phyloP scores from a whole-genome alignment of 306 rosid genomes.

The Erythrophleum fordii region DNA sequence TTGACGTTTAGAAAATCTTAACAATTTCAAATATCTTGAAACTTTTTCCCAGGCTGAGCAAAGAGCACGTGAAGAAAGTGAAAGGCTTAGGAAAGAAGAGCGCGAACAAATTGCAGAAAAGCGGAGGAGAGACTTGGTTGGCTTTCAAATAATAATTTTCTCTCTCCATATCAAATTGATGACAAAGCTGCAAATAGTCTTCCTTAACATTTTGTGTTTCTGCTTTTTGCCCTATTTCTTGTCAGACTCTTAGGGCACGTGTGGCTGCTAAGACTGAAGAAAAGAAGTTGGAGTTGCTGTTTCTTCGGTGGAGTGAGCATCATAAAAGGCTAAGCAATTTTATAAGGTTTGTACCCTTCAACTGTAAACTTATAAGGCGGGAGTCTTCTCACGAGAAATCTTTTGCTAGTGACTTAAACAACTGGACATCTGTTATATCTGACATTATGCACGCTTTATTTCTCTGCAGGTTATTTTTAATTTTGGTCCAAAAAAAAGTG shows the following conservation, averaged over 20 bases:
- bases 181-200: slow-evolving; percentile 12
- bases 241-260: slow-evolving; percentile 92
- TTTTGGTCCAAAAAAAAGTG: slow-evolving; percentile 88
- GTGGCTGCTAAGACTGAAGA: slow-evolving; percentile 98
- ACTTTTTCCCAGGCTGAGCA: slow-evolving; percentile 80
- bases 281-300: slow-evolving; percentile 94
- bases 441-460: slow-evolving; percentile 23
- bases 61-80: slow-evolving; percentile 98
- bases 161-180: background rate
- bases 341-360: slow-evolving; percentile 69
- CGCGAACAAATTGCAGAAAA: slow-evolving; percentile 92
- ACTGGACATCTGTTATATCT: slow-evolving; percentile 26
- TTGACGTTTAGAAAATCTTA: slow-evolving; percentile 10
- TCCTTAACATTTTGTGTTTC: slow-evolving; percentile 17
- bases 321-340: slow-evolving; percentile 88
- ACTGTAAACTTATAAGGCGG: background rate
- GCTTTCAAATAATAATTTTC: slow-evolving; percentile 33
- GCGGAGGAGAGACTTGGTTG: slow-evolving; percentile 91
- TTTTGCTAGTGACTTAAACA: slow-evolving; percentile 33
- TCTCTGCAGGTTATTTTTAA: slow-evolving; percentile 92
- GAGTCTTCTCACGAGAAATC: slow-evolving; percentile 19
- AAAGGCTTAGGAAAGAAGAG: slow-evolving; percentile 85
- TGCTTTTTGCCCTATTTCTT: slow-evolving; percentile 11
- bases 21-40: slow-evolving; percentile 28
- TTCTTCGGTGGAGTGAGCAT: slow-evolving; percentile 97